Evolutionary conservation across 352 stramenopile genomes (phyloP).

Genomic region (Globisporangium abappressorium): DNA sequence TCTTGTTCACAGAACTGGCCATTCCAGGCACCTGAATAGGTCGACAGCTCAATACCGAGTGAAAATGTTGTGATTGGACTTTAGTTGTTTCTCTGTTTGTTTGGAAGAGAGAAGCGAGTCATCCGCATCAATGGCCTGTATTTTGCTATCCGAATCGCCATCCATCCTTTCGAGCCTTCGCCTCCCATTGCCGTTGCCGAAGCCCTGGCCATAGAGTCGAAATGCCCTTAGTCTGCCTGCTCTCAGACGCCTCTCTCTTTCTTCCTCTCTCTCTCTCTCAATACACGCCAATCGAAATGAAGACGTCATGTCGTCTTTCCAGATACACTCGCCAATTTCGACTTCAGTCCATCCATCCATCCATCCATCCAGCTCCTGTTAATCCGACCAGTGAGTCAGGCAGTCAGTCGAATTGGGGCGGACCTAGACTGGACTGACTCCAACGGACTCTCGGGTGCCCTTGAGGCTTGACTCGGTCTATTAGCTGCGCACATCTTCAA

Average conservation of each 20-base stretch:
- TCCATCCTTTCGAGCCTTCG: background rate
- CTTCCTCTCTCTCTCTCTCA: background rate
- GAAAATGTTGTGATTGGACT: background rate
- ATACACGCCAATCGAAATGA: background rate
- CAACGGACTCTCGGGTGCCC: too few species aligned
- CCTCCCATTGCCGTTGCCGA: background rate
- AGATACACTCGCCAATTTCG: background rate
- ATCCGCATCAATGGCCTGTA: too few species aligned
- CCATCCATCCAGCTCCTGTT: background rate
- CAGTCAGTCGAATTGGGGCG: background rate
- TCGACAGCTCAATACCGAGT: background rate
- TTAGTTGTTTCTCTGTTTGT: conserved; percentile 1
- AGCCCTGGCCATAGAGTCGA: background rate
- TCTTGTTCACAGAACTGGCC: background rate
- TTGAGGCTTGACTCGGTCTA: too few species aligned
- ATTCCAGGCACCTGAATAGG: background rate
- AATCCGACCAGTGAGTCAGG: background rate
- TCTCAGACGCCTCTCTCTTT: background rate
- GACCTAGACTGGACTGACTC: background rate
- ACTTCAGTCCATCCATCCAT: background rate
- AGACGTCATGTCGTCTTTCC: background rate
- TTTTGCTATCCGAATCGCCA: background rate
- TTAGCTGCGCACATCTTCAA: too few species aligned
- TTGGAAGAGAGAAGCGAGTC: background rate
- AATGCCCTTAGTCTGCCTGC: background rate